Evolutionary conservation across 768 basidiomycete species (phyloP).

Genomic region (Lentinula guzmanii): DNA sequence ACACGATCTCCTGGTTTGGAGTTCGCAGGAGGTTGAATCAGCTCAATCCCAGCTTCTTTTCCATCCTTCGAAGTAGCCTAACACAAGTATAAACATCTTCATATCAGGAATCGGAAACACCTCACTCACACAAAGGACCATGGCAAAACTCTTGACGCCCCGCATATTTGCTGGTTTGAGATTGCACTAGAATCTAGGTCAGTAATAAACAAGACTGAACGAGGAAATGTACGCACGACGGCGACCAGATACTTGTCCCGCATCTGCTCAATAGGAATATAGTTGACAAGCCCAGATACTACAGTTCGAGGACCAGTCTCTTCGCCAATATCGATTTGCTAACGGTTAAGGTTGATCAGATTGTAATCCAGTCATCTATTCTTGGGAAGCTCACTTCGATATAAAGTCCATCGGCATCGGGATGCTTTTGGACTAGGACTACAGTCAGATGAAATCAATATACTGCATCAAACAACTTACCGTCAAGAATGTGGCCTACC

Average conservation of each 20-base stretch:
- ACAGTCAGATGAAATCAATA: background rate
- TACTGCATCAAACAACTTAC: constrained; percentile 36
- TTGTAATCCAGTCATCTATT: background rate
- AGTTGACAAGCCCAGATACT: constrained; percentile 93
- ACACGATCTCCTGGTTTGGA: constrained; percentile 89
- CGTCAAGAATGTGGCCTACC: constrained; percentile 88
- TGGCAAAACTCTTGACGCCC: constrained; percentile 95
- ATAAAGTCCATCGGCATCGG: constrained; percentile 97
- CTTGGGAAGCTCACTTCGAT: constrained; percentile 57
- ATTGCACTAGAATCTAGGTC: constrained; percentile 55
- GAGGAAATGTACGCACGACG: constrained; percentile 46
- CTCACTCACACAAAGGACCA: constrained; percentile 83
- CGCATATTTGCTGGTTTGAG: constrained; percentile 96
- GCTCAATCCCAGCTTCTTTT: constrained; percentile 85
- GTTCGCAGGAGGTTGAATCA: constrained; percentile 81
- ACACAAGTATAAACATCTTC: background rate
- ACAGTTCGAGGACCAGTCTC: constrained; percentile 93
- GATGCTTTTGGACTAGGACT: constrained; percentile 80
- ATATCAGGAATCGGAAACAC: background rate
- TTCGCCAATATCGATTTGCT: constrained; percentile 97
- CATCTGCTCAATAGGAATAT: constrained; percentile 95
- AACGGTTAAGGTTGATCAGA: constrained; percentile 5
- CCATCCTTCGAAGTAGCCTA: constrained; percentile 90
- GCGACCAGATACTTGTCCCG: constrained; percentile 75
- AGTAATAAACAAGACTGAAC: background rate